phyloP scores from a whole-genome alignment of 345 rosid genomes.

The Carallia pectinifolia region DNA sequence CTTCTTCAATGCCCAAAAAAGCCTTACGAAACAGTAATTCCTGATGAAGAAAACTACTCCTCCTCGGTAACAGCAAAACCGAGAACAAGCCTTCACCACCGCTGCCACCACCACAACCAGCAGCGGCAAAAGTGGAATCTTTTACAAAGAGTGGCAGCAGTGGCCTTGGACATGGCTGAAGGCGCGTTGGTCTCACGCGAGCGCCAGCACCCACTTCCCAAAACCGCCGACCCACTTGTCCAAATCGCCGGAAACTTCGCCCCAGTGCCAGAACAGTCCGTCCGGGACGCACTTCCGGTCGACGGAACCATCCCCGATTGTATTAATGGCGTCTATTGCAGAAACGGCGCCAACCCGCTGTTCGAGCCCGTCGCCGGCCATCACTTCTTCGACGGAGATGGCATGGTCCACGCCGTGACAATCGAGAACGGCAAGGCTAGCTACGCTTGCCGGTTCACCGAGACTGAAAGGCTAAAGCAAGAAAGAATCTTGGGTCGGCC shows the following conservation, averaged over 20 bases:
- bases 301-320: slow-evolving; percentile 69
- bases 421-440: slow-evolving; percentile 57
- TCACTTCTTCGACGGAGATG: slow-evolving; percentile 94
- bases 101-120: background rate
- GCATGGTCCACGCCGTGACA: slow-evolving; percentile 85
- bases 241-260: slow-evolving; percentile 91
- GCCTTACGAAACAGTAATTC: slow-evolving; percentile 26
- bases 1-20: slow-evolving; percentile 54
- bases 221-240: slow-evolving; percentile 74
- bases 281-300: slow-evolving; percentile 47
- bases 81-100: too few relatives aligned
- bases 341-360: slow-evolving; percentile 95
- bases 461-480: slow-evolving; percentile 31
- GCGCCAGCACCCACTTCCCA: slow-evolving; percentile 61
- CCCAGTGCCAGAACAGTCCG: slow-evolving; percentile 77
- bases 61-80: slow-evolving; percentile 8
- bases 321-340: slow-evolving; percentile 76
- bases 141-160: slow-evolving; percentile 63
- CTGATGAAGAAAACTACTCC: slow-evolving; percentile 24
- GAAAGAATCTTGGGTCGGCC: slow-evolving; percentile 30
- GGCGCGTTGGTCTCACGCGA: slow-evolving; percentile 60
- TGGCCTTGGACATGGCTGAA: slow-evolving; percentile 65
- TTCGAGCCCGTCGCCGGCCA: slow-evolving; percentile 86
- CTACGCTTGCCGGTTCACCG: slow-evolving; percentile 88
- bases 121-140: slow-evolving; percentile 48